Evolutionary conservation across 768 basidiomycete species (phyloP).

Genomic region (Boletus pseudopeckii): DNA sequence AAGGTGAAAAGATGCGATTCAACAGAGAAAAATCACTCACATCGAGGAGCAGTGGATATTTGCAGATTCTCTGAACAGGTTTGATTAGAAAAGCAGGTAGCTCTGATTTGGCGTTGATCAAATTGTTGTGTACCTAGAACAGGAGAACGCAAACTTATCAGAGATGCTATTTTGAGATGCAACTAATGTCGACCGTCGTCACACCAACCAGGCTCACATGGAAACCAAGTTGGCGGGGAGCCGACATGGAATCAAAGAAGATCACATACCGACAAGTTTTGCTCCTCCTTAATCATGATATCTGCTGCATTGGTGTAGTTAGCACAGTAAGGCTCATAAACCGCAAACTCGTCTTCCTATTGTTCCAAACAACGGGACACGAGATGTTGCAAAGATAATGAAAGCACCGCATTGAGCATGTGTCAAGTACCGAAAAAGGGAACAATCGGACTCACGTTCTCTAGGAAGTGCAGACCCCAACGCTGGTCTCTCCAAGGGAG

Average conservation of each 20-base stretch:
- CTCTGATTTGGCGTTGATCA: constrained; percentile 90
- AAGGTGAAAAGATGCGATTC: constrained; percentile 6
- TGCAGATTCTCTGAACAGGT: constrained; percentile 97
- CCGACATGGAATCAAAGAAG: constrained; percentile 6
- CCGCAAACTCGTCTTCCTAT: constrained; percentile 94
- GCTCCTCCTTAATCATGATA: constrained; percentile 81
- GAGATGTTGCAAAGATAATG: constrained; percentile 37
- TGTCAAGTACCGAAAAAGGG: constrained; percentile 9
- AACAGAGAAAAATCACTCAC: constrained; percentile 43
- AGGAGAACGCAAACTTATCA: constrained; percentile 9
- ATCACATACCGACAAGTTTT: constrained; percentile 73
- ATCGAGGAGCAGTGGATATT: constrained; percentile 93
- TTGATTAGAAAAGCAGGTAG: constrained; percentile 97
- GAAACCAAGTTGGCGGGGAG: constrained; percentile 9
- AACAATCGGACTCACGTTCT: constrained; percentile 55
- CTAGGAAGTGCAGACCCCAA: constrained; percentile 83
- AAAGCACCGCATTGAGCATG: constrained; percentile 39
- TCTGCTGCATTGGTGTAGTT: constrained; percentile 89
- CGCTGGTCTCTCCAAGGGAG: constrained; percentile 78
- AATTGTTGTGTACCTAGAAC: constrained; percentile 66
- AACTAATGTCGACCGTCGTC: constrained; percentile 16
- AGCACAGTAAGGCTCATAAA: constrained; percentile 96
- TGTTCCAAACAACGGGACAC: constrained; percentile 34
- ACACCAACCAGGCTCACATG: constrained; percentile 23
- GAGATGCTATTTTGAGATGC: constrained; percentile 19